Base-by-base conservation (phyloP, 306 rosid genomes). In the Purshia tridentata region DNA sequence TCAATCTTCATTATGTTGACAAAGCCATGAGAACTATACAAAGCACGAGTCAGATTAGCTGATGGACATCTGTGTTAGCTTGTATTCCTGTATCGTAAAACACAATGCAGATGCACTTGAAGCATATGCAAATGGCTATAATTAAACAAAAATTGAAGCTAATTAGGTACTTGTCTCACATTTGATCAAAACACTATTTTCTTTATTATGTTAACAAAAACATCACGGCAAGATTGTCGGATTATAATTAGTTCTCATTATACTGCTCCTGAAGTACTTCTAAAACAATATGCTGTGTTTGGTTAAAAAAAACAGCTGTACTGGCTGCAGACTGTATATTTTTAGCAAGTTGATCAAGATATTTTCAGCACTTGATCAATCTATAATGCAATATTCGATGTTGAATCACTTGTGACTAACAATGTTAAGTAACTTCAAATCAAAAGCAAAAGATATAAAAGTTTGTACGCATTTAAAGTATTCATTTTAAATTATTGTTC, bases 11-110 rank as follows among this genome's bases (percentile, higher is more conserved):
- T 69, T 62, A 29, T 75, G 57, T 16, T 44, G 61, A 50, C 63
- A 18, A 58, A 66, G 80, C 73, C 56, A 1, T 41, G 58, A 62
- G 70, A 50, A 70, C 76, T 49, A 22, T 23, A 47, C 22, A 29
- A 11, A 64, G 70, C 72, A 80, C 58, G 71, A 62, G 77, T 69
- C 71, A 68, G 61, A 16, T 66, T 50, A 44, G 60, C 13, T 35
- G 66, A 46, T 9, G 40, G 86, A 79, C 88, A 74, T 71, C 41
- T 80, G 83, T 77, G 35, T 37, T 73, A 40, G 60, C 78, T 39
- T 72, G 35, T 45, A 54, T 47, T 69, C 2, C 59, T 20, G n/a
- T 55, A 35, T 29, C 76, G 74, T 71, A 70, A 72, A 73, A 46
- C 40, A 55, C 76, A 76, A 65, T 54, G 16, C 22, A 19, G 76